Evolutionary conservation across 768 basidiomycete genomes (phyloP).

Genomic region (Lepiota venenata): DNA sequence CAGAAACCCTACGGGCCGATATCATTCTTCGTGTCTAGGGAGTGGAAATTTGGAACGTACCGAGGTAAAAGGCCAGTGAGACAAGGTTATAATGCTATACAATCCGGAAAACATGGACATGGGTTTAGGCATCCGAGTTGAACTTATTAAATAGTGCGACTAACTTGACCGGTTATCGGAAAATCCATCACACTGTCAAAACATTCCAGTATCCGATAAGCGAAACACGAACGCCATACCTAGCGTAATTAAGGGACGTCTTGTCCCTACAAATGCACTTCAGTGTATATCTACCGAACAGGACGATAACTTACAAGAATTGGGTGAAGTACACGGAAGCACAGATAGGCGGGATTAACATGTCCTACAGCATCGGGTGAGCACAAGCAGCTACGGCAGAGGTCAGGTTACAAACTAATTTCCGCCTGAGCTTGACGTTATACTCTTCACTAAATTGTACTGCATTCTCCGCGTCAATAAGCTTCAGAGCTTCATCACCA

Average conservation of each 20-base stretch:
- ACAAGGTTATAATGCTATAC: conserved; percentile 60
- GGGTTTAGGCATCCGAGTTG: neutral
- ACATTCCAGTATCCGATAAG: neutral
- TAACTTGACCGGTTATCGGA: conserved; percentile 58
- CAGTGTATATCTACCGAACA: neutral
- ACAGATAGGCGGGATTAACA: conserved; percentile 23
- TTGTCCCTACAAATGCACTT: conserved; percentile 46
- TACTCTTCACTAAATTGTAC: conserved; percentile 59
- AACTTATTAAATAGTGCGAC: neutral
- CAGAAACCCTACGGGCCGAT: conserved; percentile 42
- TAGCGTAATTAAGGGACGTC: conserved; percentile 69
- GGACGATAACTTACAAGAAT: conserved; percentile 42
- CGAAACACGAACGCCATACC: conserved; percentile 27
- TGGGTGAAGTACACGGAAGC: conserved; percentile 68
- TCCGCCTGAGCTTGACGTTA: conserved; percentile 51
- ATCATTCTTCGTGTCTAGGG: neutral
- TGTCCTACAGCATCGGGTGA: conserved; percentile 15
- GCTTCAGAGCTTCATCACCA: conserved; percentile 58
- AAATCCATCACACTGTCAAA: conserved; percentile 56
- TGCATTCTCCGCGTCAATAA: conserved; percentile 52
- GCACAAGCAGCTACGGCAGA: neutral
- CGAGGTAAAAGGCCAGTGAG: conserved; percentile 62
- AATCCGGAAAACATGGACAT: neutral
- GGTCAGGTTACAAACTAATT: conserved; percentile 42
- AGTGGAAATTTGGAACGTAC: conserved; percentile 21